Base-by-base conservation (phyloP, 345 rosid species). In the Nasturtium officinale region DNA sequence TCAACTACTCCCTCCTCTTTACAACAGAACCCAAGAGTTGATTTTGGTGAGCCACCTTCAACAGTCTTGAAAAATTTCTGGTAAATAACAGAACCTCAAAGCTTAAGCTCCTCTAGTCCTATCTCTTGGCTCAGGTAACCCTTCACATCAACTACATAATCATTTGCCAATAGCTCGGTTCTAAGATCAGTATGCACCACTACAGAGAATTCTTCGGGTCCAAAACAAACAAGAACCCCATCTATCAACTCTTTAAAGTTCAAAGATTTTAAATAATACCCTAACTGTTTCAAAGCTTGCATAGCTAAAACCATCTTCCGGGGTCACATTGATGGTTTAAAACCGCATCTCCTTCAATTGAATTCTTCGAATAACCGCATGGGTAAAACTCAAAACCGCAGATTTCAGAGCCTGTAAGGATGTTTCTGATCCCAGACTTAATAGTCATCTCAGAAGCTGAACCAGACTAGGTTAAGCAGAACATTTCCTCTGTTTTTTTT, bases 351-450 rank as follows among this genome's bases (percentile, higher is more conserved):
- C 79, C 86, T 85, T 91, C 94, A 3, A 91, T 63, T 1, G 89
- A 77, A 72, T 91, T 91, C 91, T 87, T 91, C 10, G 93, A 91
- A 32, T 91, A 91, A 15, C 97, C 96, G 21, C 96, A 91, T 1
- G 96, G 94, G 3, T 87, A 90, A 46, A 91, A 89, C 6, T 83
- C 90, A 75, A 87, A 89, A 73, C 87, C 93, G 29, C 93, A 91
- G 3, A 91, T 89, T 48, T 81, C 50, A 11, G 97, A 91, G 30
- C 71, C 29, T 7, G 92, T 85, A 30, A 89, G 89, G 60, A 89
- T 89, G 77, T 85, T 83, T 64, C 96, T 86, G 50, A 91, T 87
- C 32, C 94, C 90, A 63, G 96, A 89, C 21, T 66, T 63, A 8
- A 71, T 52, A 13, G 91, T 85, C 91, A 87, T 89, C 33, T 33